Evolutionary conservation across 768 basidiomycete genomes (phyloP).

Genomic region (Russula brevipes): DNA sequence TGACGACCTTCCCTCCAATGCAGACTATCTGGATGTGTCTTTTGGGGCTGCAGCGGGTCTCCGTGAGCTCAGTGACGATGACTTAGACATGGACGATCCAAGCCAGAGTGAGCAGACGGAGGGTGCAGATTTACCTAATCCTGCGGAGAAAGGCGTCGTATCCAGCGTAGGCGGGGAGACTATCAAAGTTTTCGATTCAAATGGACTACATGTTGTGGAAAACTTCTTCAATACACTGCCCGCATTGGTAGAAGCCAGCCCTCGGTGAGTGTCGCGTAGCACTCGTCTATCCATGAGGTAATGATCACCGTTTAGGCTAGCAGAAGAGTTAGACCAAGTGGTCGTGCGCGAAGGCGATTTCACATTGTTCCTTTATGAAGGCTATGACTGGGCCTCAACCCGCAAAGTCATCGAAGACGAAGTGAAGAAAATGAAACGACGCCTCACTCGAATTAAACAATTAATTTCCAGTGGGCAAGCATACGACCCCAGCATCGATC

Average conservation of each 20-base stretch:
- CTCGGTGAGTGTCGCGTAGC: slow-evolving; percentile 41
- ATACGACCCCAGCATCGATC: slow-evolving; percentile 69
- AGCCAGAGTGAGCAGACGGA: slow-evolving; percentile 20
- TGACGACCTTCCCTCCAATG: slow-evolving; percentile 87
- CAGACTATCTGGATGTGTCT: slow-evolving; percentile 80
- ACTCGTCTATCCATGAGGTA: background rate
- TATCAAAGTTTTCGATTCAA: slow-evolving; percentile 63
- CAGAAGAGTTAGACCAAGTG: slow-evolving; percentile 36
- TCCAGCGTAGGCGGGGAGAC: slow-evolving; percentile 80
- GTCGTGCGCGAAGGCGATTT: slow-evolving; percentile 58
- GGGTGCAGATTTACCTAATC: background rate
- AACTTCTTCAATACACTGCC: slow-evolving; percentile 67
- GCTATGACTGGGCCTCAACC: slow-evolving; percentile 90
- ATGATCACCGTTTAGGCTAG: slow-evolving; percentile 14
- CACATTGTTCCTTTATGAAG: slow-evolving; percentile 76
- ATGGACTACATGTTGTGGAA: slow-evolving; percentile 64
- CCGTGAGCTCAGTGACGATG: slow-evolving; percentile 66
- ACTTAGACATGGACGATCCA: slow-evolving; percentile 59
- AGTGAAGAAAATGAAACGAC: slow-evolving; percentile 80
- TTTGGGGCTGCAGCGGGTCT: slow-evolving; percentile 76
- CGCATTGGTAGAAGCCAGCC: slow-evolving; percentile 42
- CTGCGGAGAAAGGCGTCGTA: slow-evolving; percentile 36
- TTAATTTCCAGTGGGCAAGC: slow-evolving; percentile 86
- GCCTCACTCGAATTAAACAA: slow-evolving; percentile 84
- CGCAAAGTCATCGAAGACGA: slow-evolving; percentile 84